Evolutionary conservation across 805 yeast species (phyloP), one percentile per base, ranked within the genome.

Genomic region (Ogataea nakhonphanomensis): DNA sequence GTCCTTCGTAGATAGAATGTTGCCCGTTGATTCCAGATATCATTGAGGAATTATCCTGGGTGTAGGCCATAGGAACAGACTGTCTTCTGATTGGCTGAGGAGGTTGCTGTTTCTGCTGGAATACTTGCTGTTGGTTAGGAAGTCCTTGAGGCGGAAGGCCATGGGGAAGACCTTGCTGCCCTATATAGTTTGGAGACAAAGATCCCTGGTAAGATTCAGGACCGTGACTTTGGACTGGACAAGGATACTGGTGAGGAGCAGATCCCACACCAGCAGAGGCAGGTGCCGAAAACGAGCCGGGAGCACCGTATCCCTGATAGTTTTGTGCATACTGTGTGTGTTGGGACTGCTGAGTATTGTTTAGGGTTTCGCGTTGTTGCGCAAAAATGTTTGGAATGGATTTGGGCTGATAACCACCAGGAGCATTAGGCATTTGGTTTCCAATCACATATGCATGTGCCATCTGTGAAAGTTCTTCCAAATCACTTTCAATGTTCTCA

Each of bases 91-190:
- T 30, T 33, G 41, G 52, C 28, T 41, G 48, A 40, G 30, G 45
- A 22, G 30, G 55, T 38, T 42, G 53, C 30, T 46, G 25, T 51
- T 55, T 40, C 39, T 41, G 53, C 29, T 42, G 46, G 33, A 57
- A 54, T 8, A 57, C 55, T 28, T 37, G 66, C 38, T 58, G 66
- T 25, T 50, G 50, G 13, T 46, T 44, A 17, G 64, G 64, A 25
- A 59, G 47, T 2, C 66, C 67, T 43, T 62, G 67, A 8, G 62
- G 48, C 4, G 66, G 65, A 22, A 59, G 49, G 8, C 64, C 64
- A 35, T 58, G 64, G 9, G 65, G 66, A 21, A 57, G 49, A 11
- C 50, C 52, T 39, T 59, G 66, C 14, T 53, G 51, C 10, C 61
- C 58, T 9, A 48, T 38, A 35, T 43, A 53, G 12, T 53, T 49